Evolutionary conservation across 2,329 filamentous ascomycete species (phyloP).

Genomic region (Botrytis galanthina): DNA sequence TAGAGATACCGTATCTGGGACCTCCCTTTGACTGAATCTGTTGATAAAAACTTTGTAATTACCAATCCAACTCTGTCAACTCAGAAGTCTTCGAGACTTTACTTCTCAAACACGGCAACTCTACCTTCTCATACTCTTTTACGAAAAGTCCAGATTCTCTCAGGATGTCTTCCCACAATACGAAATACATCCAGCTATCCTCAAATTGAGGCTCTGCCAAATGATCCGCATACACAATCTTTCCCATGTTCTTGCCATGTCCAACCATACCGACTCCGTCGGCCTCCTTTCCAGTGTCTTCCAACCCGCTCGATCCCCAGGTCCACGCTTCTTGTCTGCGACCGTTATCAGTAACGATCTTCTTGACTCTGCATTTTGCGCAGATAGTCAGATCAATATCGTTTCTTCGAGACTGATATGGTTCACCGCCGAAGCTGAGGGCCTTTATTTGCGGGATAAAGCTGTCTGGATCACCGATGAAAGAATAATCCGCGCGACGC

Average conservation of each 20-base stretch:
- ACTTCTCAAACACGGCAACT: not conserved
- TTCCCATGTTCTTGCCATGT: not conserved
- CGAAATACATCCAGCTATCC: not conserved
- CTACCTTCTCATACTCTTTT: not conserved
- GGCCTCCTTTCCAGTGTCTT: not conserved
- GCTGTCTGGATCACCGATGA: not conserved
- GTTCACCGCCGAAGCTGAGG: not conserved
- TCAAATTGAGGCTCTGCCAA: not conserved
- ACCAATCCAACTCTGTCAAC: not conserved
- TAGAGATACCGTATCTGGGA: not conserved
- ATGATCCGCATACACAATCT: not conserved
- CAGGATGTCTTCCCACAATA: not conserved
- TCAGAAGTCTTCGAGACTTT: not conserved
- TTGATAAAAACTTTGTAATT: not conserved
- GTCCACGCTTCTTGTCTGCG: not conserved
- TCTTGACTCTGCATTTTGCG: conserved; percentile 5
- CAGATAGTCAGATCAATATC: not conserved
- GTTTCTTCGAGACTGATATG: not conserved
- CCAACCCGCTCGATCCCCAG: not conserved
- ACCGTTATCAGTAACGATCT: not conserved
- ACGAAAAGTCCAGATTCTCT: not conserved
- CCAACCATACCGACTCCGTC: not conserved
- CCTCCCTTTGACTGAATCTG: not conserved
- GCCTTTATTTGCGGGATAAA: not conserved
- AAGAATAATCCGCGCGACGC: not conserved